Evolutionary conservation across 306 rosid species (phyloP).

Genomic region (Datisca glomerata): DNA sequence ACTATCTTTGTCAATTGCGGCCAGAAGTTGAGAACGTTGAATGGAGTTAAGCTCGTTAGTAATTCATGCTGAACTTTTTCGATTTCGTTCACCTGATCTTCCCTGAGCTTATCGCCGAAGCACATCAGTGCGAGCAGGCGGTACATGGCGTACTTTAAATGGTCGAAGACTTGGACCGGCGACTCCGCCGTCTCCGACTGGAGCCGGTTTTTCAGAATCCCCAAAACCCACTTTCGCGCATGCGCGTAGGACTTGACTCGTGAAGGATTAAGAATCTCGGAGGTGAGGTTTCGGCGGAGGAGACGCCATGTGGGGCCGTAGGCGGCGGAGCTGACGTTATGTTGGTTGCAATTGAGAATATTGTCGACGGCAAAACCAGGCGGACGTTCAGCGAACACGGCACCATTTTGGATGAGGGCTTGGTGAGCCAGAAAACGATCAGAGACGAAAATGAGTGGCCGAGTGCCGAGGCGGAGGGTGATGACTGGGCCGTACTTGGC

Average conservation of each 20-base stretch:
- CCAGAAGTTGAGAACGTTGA: not conserved
- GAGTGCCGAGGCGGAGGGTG: not conserved
- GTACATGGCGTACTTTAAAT: constrained; percentile 7
- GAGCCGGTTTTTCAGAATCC: not conserved
- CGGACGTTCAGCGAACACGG: constrained; percentile 8
- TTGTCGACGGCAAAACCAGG: not conserved
- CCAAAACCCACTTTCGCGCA: constrained; percentile 14
- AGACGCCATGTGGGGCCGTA: constrained; percentile 8
- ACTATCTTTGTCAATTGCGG: constrained; percentile 3
- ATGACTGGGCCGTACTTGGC: not conserved
- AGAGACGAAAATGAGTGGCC: constrained; percentile 2
- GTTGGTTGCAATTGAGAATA: not conserved
- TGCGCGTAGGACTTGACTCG: not conserved
- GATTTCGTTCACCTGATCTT: not conserved
- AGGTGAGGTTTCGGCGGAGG: constrained; percentile 9
- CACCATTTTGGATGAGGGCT: not conserved
- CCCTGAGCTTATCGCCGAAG: constrained; percentile 2
- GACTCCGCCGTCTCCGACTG: not conserved
- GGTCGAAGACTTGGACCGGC: not conserved
- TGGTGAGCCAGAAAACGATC: not conserved
- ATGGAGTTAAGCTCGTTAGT: not conserved
- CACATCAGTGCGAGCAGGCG: constrained; percentile 8
- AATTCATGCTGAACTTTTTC: not conserved
- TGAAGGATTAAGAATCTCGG: constrained; percentile 4
- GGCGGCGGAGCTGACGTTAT: not conserved